A percentile compares a stretch with the other conserved stretches of the same genome.
Conservation (phyloP, 2,329 filamentous ascomycete genomes). For the Sporothrix sp. region DNA sequence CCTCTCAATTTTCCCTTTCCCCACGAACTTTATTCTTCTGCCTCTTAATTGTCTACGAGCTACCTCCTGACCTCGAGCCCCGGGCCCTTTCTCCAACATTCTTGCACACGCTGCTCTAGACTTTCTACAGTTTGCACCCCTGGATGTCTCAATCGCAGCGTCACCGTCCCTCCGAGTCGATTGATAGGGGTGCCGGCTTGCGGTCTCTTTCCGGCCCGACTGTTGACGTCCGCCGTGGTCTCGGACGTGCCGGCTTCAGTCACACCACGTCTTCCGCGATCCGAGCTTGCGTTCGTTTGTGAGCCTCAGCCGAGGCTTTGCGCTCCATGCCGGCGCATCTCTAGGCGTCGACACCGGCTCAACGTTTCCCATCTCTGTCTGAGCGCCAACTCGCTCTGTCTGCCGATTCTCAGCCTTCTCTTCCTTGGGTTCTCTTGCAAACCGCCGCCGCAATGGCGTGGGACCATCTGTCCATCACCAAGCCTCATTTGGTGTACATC, state of each 20-base stretch:
- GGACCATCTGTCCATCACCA: constrained; percentile 77
- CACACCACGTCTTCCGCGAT: not conserved
- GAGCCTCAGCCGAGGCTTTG: no score
- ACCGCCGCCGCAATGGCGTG: constrained; percentile 64
- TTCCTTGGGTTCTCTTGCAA: no score
- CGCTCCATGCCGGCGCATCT: no score
- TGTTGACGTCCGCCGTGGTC: not conserved
- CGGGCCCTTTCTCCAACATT: no score
- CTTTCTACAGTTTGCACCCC: not conserved
- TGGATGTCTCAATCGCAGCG: constrained; percentile 20
- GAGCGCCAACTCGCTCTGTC: no score
- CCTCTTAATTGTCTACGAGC: no score
- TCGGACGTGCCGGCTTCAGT: not conserved
- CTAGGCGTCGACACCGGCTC: no score
- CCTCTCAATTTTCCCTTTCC: not conserved
- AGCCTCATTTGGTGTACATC: constrained; percentile 95
- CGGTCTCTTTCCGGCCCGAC: constrained; percentile 4
- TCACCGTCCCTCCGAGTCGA: constrained; percentile 17
- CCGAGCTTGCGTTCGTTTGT: no score
- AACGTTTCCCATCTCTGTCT: no score
- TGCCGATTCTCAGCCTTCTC: not conserved
- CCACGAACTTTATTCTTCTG: not conserved
- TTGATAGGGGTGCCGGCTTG: constrained; percentile 21
- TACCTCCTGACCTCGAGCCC: no score
- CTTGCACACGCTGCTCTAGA: not conserved